Base-by-base conservation (phyloP, 441 rosid genomes). In the Sinapis alba region DNA sequence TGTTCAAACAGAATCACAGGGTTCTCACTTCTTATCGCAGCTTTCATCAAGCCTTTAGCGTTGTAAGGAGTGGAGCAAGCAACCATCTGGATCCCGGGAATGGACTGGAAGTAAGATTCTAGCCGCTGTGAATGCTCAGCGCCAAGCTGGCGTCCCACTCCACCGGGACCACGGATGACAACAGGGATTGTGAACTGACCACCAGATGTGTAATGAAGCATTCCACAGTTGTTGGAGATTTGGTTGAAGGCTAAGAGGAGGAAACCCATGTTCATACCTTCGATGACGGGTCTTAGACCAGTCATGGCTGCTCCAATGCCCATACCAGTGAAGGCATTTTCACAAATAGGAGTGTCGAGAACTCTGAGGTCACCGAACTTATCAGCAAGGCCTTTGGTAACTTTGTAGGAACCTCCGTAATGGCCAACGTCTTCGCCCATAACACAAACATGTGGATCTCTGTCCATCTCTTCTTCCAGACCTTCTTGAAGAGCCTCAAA, bases 241-340 rank as follows among this genome's bases (percentile, higher is more conserved):
- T 95, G 99, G 86, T 95, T 93, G 84, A 90, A 95, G 43, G 99
- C 99, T 4, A 95, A 83, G 65, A 95, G 99, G 74, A 93, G 97
- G 79, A 95, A 95, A 18, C 98, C 99, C 98, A 93, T 95, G 88
- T 95, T n/a, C n/a, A n/a, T n/a, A n/a, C n/a, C n/a, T n/a, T n/a
- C n/a, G n/a, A n/a, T n/a, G n/a, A n/a, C n/a, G n/a, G n/a, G n/a
- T n/a, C n/a, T n/a, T n/a, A n/a, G n/a, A n/a, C n/a, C n/a, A n/a
- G n/a, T n/a, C n/a, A n/a, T n/a, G n/a, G n/a, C n/a, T n/a, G n/a
- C n/a, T n/a, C n/a, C n/a, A n/a, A n/a, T n/a, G n/a, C n/a, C n/a
- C n/a, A n/a, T n/a, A n/a, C n/a, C n/a, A n/a, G n/a, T n/a, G n/a
- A n/a, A n/a, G n/a, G n/a, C n/a, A n/a, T n/a, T n/a, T n/a, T n/a